Conservation (phyloP, 192 early-diverging fungal genomes). For the Gonapodya sp. region DNA sequence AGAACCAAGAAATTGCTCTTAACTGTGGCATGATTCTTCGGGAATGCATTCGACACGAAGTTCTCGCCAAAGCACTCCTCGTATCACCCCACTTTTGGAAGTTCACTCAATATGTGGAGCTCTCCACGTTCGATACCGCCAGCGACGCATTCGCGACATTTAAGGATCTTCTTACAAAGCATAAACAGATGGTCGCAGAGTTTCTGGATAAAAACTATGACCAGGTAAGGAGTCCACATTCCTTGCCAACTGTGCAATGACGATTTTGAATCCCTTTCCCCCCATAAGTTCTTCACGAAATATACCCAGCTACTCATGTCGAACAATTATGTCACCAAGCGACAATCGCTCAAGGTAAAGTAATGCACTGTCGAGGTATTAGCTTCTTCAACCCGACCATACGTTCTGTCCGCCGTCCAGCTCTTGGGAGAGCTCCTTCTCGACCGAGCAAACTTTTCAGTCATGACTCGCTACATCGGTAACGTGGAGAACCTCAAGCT, state of each 20-base stretch:
- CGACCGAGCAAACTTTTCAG: slow-evolving; percentile 86
- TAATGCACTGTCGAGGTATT: background rate
- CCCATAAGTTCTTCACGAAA: slow-evolving; percentile 66
- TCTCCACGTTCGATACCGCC: slow-evolving; percentile 95
- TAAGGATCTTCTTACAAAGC: slow-evolving; percentile 91
- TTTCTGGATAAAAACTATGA: slow-evolving; percentile 89
- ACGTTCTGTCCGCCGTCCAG: slow-evolving; percentile 23
- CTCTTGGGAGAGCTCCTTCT: slow-evolving; percentile 94
- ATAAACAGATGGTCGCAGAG: slow-evolving; percentile 82
- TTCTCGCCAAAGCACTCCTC: slow-evolving; percentile 74
- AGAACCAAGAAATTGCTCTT: slow-evolving; percentile 89
- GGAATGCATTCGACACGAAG: slow-evolving; percentile 93
- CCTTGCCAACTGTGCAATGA: too few species aligned
- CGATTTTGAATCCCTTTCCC: too few species aligned
- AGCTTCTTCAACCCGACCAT: background rate
- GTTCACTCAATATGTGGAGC: slow-evolving; percentile 93
- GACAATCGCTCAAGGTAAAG: slow-evolving; percentile 91
- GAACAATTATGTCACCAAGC: slow-evolving; percentile 93
- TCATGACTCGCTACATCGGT: slow-evolving; percentile 93
- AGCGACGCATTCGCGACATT: slow-evolving; percentile 98
- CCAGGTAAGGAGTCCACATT: slow-evolving; percentile 23
- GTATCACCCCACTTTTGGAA: slow-evolving; percentile 81
- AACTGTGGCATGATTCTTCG: slow-evolving; percentile 97
- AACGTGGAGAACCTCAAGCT: slow-evolving; percentile 88
- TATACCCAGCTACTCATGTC: slow-evolving; percentile 79